Base-by-base conservation (phyloP, 768 basidiomycete genomes). In the Naganishia vaughanmartiniae region DNA sequence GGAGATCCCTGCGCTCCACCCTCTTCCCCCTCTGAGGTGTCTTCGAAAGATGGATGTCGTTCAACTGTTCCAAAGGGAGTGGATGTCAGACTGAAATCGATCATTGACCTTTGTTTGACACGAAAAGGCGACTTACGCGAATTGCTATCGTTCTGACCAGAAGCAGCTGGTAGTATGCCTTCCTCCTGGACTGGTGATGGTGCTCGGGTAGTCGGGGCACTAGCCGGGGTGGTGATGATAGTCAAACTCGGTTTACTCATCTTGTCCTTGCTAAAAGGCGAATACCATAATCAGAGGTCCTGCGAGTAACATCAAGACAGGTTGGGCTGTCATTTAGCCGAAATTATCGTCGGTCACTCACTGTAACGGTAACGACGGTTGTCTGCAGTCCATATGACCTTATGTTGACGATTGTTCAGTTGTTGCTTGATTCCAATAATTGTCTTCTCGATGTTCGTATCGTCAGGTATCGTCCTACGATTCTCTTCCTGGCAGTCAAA, bases 241-340 rank as follows among this genome's bases (percentile, higher is more conserved):
- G 60, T 63, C 17, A 63, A 34, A 26, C 34, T 45, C 2, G 60
- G 60, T 63, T 63, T 63, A n/a, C 60, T 63, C 60, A 63, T 63
- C 0, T 30, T 45, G 60, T n/a, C 12, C 6, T 51, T 21, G 24
- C 48, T 51, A 21, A 12, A 26, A 24, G 24, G n/a, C 48, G 14
- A 24, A 12, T 3, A 24, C 6, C 4, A 14, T 51, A n/a, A 26
- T 51, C 24, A 51, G 48, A 24, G 4, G 2, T 7, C 48, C 4
- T 21, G 24, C 48, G 24, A 51, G 24, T 6, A 24, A 26, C n/a
- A 51, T n/a, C 48, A 51, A 51, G 48, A 24, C 48, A 42, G 2
- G 15, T 9, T 15, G 42, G 10, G 42, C 42, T 42, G 5, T 7
- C 42, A 36, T 36, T 5, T 4, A 36, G 34, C 34, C 12, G 6